These are phyloP conservation scores for Umbelopsis sp. DNA, from an alignment of 371 early-diverging fungal genomes.

Conservation along the genomic window DNA sequence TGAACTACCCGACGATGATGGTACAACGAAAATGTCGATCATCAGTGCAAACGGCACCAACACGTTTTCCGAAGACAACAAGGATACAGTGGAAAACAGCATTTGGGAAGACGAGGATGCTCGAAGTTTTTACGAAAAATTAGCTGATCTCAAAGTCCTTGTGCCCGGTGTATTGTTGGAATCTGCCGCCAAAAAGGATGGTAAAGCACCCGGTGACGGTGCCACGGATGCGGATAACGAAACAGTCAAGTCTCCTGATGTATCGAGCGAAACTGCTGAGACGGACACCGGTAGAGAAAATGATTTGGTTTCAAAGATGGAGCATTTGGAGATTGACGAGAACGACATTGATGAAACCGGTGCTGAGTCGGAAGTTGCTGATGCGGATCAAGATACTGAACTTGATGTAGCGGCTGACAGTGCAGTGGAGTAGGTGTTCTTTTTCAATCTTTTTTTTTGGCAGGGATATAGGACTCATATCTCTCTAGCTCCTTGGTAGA, in stretches of 20 bases:
- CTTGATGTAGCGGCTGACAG: not conserved
- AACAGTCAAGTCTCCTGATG: constrained; percentile 1
- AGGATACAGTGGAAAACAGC: constrained; percentile 56
- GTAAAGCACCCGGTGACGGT: constrained; percentile 32
- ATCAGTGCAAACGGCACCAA: constrained; percentile 44
- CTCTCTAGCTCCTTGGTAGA: constrained; percentile 17
- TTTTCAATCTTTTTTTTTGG: not conserved
- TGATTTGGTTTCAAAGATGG: constrained; percentile 25
- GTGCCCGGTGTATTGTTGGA: constrained; percentile 83
- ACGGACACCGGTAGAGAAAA: constrained; percentile 39
- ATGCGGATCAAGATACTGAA: constrained; percentile 33
- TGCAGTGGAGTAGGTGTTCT: not conserved
- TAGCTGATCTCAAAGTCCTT: constrained; percentile 73
- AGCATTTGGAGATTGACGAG: not conserved
- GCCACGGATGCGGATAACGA: constrained; percentile 25
- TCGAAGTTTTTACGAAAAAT: constrained; percentile 80
- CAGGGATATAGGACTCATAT: no score
- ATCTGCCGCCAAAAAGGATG: constrained; percentile 44
- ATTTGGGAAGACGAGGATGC: constrained; percentile 92
- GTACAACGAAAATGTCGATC: constrained; percentile 51
- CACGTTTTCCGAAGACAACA: constrained; percentile 42
- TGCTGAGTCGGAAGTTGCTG: constrained; percentile 25
- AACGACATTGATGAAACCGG: constrained; percentile 25
- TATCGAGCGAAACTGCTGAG: constrained; percentile 21
- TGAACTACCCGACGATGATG: constrained; percentile 70